Percentiles rank a stretch among this genome's conserved stretches.
phyloP scores from a whole-genome alignment of 179 eudicot genomes.

The Beta lomatogona region DNA sequence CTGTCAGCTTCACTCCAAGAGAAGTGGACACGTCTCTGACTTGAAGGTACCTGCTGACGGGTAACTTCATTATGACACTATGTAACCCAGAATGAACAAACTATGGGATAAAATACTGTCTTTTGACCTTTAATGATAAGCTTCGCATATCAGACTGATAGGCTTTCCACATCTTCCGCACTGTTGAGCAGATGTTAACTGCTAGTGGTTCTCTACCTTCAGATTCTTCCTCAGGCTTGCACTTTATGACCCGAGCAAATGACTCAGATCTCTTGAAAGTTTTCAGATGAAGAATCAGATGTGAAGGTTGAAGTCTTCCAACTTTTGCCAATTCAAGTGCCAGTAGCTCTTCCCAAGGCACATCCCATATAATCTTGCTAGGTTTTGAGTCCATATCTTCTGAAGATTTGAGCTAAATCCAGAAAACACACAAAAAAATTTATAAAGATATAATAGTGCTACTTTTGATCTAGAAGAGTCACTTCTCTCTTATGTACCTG shows the following conservation, averaged over 20 bases:
- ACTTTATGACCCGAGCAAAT: constrained; percentile 83
- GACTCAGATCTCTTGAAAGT: constrained; percentile 66
- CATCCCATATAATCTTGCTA: constrained; percentile 97
- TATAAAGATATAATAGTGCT: neutral
- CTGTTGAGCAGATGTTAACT: constrained; percentile 67
- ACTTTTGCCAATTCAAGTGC: constrained; percentile 87
- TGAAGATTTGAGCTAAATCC: constrained; percentile 59
- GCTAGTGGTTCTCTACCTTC: constrained; percentile 66
- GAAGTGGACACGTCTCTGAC: constrained; percentile 69
- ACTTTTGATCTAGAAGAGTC: neutral
- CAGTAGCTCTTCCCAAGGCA: constrained; percentile 90
- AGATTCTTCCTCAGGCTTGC: constrained; percentile 62
- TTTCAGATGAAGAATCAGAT: constrained; percentile 85
- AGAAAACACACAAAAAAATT: neutral
- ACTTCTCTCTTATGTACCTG: constrained; percentile 54
- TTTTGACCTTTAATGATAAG: constrained; percentile 62
- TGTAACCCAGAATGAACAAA: neutral
- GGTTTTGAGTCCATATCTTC: constrained; percentile 83
- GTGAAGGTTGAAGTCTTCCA: constrained; percentile 68
- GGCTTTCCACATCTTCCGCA: constrained; percentile 90
- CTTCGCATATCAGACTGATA: constrained; percentile 58
- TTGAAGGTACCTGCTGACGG: constrained; percentile 77
- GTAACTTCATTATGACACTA: constrained; percentile 15
- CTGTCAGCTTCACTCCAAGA: constrained; percentile 67
- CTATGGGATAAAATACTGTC: neutral